A percentile compares a stretch with the other conserved stretches of the same genome.
Evolutionary conservation across 1,139 yeast genomes (phyloP).

Genomic region (Blastobotrys arbuscula): DNA sequence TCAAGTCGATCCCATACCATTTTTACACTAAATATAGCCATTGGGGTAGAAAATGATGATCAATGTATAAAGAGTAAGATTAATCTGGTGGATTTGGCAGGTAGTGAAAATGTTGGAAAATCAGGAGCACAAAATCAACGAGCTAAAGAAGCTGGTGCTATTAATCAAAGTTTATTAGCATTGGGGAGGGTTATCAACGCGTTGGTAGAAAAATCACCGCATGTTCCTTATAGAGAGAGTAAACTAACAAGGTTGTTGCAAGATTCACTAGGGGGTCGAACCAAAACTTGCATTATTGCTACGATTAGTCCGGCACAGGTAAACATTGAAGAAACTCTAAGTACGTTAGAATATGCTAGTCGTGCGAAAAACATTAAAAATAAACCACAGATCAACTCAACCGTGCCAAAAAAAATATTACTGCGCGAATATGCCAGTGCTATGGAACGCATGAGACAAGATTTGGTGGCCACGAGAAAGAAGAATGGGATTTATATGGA

Average conservation of each 20-base stretch:
- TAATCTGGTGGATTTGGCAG: slow-evolving; percentile 84
- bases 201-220: slow-evolving; percentile 54
- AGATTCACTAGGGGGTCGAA: slow-evolving; percentile 79
- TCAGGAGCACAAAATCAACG: slow-evolving; percentile 76
- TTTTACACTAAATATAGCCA: slow-evolving; percentile 57
- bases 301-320: slow-evolving; percentile 76
- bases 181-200: slow-evolving; percentile 81
- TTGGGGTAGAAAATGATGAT: slow-evolving; percentile 29
- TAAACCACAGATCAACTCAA: slow-evolving; percentile 60
- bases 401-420: slow-evolving; percentile 40
- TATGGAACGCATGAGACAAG: slow-evolving; percentile 49
- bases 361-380: slow-evolving; percentile 73
- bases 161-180: slow-evolving; percentile 75
- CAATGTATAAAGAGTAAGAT: slow-evolving; percentile 47
- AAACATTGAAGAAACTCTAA: slow-evolving; percentile 70
- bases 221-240: slow-evolving; percentile 83
- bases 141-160: slow-evolving; percentile 85
- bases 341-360: slow-evolving; percentile 80
- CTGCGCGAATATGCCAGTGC: slow-evolving; percentile 44
- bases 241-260: slow-evolving; percentile 72
- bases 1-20: slow-evolving; percentile 63
- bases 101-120: slow-evolving; percentile 73
- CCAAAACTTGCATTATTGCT: slow-evolving; percentile 75
- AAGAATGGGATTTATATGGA: slow-evolving; percentile 64
- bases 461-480: slow-evolving; percentile 49